These are phyloP conservation scores for Kwoniella pini DNA, from an alignment of 768 basidiomycete species.

Conservation along the genomic window DNA sequence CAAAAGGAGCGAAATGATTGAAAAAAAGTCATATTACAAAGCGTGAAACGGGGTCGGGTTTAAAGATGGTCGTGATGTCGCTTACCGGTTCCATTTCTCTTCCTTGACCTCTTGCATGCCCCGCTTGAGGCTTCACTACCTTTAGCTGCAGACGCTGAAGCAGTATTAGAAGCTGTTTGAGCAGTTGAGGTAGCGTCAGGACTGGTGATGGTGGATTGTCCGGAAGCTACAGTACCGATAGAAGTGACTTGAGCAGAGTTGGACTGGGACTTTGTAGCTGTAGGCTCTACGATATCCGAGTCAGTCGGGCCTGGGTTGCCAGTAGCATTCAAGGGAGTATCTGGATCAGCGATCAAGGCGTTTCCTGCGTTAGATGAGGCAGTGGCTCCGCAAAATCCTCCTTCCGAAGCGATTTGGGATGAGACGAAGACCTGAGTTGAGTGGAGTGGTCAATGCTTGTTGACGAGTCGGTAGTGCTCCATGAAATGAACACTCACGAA, in stretches of 20 bases:
- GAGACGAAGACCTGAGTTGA: slow-evolving; percentile 18
- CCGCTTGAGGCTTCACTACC: not conserved
- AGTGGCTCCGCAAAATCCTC: slow-evolving; percentile 20
- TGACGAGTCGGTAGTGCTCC: not conserved
- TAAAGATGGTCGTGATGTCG: not conserved
- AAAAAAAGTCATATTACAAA: not conserved
- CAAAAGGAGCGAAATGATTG: not conserved
- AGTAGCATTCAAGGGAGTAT: not conserved
- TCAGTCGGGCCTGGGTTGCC: not conserved
- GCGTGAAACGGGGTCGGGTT: not conserved
- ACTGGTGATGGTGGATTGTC: not conserved
- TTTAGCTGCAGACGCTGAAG: not conserved
- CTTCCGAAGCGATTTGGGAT: slow-evolving; percentile 15
- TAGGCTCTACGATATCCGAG: slow-evolving; percentile 3
- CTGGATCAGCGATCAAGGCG: slow-evolving; percentile 1
- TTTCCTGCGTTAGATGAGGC: not conserved
- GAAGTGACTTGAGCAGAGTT: not conserved
- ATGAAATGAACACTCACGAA: slow-evolving; percentile 36
- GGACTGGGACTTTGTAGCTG: not conserved
- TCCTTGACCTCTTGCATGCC: slow-evolving; percentile 12
- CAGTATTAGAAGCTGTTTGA: not conserved
- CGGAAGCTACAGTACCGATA: not conserved
- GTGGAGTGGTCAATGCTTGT: not conserved
- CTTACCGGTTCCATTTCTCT: slow-evolving; percentile 7
- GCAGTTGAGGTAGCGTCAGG: slow-evolving; percentile 1